Percentiles rank a stretch among this genome's conserved stretches.
Conservation (phyloP, 2,329 filamentous ascomycete species). For the Triangularia verruculosa region DNA sequence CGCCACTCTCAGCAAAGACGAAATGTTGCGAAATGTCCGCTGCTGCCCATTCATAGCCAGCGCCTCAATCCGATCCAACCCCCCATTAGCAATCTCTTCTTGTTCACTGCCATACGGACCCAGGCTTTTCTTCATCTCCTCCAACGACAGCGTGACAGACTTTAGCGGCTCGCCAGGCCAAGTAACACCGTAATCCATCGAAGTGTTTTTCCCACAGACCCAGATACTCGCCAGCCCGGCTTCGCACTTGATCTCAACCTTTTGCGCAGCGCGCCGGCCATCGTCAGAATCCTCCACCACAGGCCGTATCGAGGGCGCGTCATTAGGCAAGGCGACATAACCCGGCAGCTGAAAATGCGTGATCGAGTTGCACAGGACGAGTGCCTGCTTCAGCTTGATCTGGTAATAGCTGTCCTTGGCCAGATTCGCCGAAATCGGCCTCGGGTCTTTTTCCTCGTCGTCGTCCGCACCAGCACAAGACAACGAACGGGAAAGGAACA, state of each 20-base stretch:
- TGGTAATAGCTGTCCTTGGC: background rate
- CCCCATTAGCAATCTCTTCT: background rate
- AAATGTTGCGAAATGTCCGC: background rate
- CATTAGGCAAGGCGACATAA: conserved; percentile 42
- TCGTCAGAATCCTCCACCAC: background rate
- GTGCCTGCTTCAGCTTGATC: background rate
- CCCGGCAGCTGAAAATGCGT: conserved; percentile 65
- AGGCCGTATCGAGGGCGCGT: background rate
- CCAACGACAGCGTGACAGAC: background rate
- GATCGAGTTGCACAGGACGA: background rate
- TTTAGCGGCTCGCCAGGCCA: background rate
- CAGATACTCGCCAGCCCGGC: conserved; percentile 23
- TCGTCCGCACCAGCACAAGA: conserved; percentile 7
- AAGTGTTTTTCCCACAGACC: conserved; percentile 12
- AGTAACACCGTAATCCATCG: background rate
- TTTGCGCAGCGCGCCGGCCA: conserved; percentile 24
- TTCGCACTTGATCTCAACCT: conserved; percentile 27
- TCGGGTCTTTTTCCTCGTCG: background rate
- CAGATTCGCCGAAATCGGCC: background rate
- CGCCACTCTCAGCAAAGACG: background rate
- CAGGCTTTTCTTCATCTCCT: background rate
- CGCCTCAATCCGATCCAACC: background rate
- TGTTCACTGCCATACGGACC: background rate
- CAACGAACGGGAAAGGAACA: conserved; percentile 38
- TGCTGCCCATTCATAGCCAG: background rate